A percentile compares a stretch with the other conserved stretches of the same genome.
These are phyloP conservation scores for Quercus berberidifolia DNA, from an alignment of 306 rosid genomes.

Conservation along the genomic window DNA sequence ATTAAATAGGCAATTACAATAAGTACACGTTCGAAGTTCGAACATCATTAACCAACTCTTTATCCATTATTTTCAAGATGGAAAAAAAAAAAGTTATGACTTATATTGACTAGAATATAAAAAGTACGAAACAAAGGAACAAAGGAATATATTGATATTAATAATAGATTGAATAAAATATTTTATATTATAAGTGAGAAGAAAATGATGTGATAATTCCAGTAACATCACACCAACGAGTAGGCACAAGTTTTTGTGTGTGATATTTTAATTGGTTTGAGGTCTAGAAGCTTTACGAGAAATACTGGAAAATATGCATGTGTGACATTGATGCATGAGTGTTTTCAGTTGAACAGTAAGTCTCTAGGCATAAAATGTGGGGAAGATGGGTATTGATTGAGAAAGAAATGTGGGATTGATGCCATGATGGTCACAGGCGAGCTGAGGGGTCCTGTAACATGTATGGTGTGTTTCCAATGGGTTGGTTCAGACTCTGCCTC, in stretches of 20 bases:
- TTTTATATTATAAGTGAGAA: too few relatives aligned
- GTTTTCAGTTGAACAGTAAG: slow-evolving; percentile 39
- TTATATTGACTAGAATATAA: too few relatives aligned
- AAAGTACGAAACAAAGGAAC: too few relatives aligned
- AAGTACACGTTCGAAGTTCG: too few relatives aligned
- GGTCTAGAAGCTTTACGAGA: slow-evolving; percentile 8
- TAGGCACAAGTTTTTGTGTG: neutral
- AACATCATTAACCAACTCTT: too few relatives aligned
- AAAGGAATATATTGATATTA: too few relatives aligned
- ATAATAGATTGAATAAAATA: too few relatives aligned
- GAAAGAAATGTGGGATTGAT: slow-evolving; percentile 30
- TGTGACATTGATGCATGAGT: slow-evolving; percentile 24
- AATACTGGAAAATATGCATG: slow-evolving; percentile 3
- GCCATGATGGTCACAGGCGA: slow-evolving; percentile 43
- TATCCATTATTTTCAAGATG: too few relatives aligned
- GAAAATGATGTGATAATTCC: too few relatives aligned
- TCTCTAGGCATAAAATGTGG: slow-evolving; percentile 39
- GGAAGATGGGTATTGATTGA: slow-evolving; percentile 35
- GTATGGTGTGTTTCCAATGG: slow-evolving; percentile 31
- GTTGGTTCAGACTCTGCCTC: slow-evolving; percentile 31
- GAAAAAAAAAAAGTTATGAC: too few relatives aligned
- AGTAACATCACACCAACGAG: neutral
- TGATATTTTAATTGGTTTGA: slow-evolving; percentile 14
- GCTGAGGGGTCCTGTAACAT: slow-evolving; percentile 32
- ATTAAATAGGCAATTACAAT: too few relatives aligned